phyloP scores from a whole-genome alignment of 768 basidiomycete species.

The Lactarius indigo region DNA sequence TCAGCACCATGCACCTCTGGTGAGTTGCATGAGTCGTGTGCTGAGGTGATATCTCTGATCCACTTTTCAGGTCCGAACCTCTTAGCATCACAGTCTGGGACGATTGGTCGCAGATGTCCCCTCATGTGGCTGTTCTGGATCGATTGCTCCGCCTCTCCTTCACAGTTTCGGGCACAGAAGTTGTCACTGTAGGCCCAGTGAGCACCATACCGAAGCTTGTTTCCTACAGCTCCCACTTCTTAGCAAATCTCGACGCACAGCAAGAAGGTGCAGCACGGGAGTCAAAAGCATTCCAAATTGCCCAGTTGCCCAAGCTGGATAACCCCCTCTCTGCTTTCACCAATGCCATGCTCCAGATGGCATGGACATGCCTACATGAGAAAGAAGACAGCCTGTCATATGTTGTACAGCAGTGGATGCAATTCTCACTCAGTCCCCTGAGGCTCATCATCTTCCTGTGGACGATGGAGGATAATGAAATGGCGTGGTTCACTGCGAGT shows the following conservation, averaged over 20 bases:
- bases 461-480: constrained; percentile 71
- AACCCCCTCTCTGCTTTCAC: constrained; percentile 85
- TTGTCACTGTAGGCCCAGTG: constrained; percentile 64
- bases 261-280: constrained; percentile 73
- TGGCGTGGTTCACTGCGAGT: constrained; percentile 69
- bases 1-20: constrained; percentile 78
- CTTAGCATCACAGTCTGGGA: constrained; percentile 70
- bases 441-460: constrained; percentile 75
- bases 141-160: constrained; percentile 71
- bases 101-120: constrained; percentile 65
- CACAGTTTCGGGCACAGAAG: constrained; percentile 63
- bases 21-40: constrained; percentile 34
- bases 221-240: constrained; percentile 70
- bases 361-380: constrained; percentile 68
- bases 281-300: constrained; percentile 70
- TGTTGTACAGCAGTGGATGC: constrained; percentile 69
- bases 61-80: constrained; percentile 62
- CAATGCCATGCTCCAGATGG: constrained; percentile 74
- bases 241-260: constrained; percentile 66
- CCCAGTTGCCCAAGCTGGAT: constrained; percentile 66
- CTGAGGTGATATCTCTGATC: not conserved
- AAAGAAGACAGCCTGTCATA: constrained; percentile 56
- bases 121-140: constrained; percentile 39
- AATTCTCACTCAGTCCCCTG: constrained; percentile 59
- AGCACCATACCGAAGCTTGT: constrained; percentile 76